These are phyloP conservation scores for barley (Hordeum vulgare) DNA, from an alignment of 176 grass and related monocot species.

Conservation along the genomic window MorexV3_pseudomolecules_assembly NC_058519.1:562619101-562619600, in stretches of 20 bases:
- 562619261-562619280: conserved; percentile 12
- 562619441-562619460: not conserved
- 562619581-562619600: conserved; percentile 1
- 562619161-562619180: not conserved
- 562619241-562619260: conserved; percentile 14
- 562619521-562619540: not conserved
- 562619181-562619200: not conserved
- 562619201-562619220: not conserved
- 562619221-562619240: conserved; percentile 18
- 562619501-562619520: not conserved
- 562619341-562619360: conserved; percentile 12
- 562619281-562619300: not conserved
- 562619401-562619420: not conserved
- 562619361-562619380: not conserved
- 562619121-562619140: not conserved
- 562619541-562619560: conserved; percentile 14
- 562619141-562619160: not conserved
- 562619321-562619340: conserved; percentile 20
- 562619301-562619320: not conserved
- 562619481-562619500: not conserved
- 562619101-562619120: not conserved
- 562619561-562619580: not conserved
- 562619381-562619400: not conserved
- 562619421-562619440: not conserved
- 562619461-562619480: too few relatives aligned